These are phyloP conservation scores for Madurella fahalii DNA, from an alignment of 2,329 filamentous ascomycete species.

Conservation along the genomic window DNA sequence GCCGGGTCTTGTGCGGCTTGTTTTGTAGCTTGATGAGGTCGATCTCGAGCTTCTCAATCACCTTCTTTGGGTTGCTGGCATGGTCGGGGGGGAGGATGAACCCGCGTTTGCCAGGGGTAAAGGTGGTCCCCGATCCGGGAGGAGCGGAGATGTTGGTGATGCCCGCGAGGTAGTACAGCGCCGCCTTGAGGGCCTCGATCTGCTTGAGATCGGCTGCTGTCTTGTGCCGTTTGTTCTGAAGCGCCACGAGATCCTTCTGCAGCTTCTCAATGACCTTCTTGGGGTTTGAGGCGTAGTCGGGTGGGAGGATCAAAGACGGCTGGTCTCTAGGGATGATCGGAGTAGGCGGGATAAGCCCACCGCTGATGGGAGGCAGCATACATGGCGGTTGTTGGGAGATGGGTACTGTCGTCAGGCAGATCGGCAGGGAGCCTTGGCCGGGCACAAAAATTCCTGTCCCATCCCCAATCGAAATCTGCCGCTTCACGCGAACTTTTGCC, in stretches of 20 bases:
- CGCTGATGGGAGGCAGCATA: slow-evolving; percentile 20
- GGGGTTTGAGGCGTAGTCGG: slow-evolving; percentile 14
- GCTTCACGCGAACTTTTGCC: background rate
- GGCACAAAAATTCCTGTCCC: slow-evolving; percentile 9
- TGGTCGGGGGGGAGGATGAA: slow-evolving; percentile 23
- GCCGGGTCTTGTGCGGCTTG: slow-evolving; percentile 22
- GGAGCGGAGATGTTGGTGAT: slow-evolving; percentile 22
- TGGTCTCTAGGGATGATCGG: background rate
- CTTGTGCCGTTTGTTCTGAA: slow-evolving; percentile 27
- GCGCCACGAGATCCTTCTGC: slow-evolving; percentile 16
- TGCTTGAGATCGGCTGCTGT: slow-evolving; percentile 18
- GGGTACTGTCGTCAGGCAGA: slow-evolving; percentile 14
- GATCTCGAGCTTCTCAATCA: slow-evolving; percentile 20
- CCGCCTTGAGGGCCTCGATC: slow-evolving; percentile 22
- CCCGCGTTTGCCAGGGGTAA: slow-evolving; percentile 12
- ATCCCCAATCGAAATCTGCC: slow-evolving; percentile 14
- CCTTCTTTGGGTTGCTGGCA: slow-evolving; percentile 20
- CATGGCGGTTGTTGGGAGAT: slow-evolving; percentile 21
- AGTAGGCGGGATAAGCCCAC: slow-evolving; percentile 16
- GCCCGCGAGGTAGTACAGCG: slow-evolving; percentile 20
- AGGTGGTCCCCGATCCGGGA: slow-evolving; percentile 3
- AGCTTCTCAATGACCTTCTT: slow-evolving; percentile 19
- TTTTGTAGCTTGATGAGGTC: slow-evolving; percentile 23
- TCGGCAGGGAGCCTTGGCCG: slow-evolving; percentile 14
- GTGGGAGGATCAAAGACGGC: slow-evolving; percentile 6